phyloP scores from a whole-genome alignment of 164 flowering plant genomes.

The Macadamia tetraphylla region DNA sequence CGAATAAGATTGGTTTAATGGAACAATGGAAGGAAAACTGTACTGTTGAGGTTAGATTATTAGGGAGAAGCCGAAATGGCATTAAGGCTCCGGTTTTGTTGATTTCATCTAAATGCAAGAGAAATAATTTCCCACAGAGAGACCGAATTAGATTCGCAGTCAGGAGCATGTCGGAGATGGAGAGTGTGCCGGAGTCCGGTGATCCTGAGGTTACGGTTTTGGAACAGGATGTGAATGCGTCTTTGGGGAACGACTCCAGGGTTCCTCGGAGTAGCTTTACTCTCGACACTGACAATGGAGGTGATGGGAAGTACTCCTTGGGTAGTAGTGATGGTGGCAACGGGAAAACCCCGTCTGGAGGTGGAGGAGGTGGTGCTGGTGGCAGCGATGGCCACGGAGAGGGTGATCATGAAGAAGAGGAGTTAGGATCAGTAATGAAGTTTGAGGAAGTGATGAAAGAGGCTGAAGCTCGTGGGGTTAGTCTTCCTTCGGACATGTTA shows the following conservation, averaged over 20 bases:
- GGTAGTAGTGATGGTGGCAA: slow-evolving; percentile 45
- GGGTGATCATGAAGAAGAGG: slow-evolving; percentile 49
- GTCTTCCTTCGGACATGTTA: slow-evolving; percentile 66
- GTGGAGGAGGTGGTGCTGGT: slow-evolving; percentile 23
- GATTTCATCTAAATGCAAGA: neutral
- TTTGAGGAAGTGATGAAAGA: slow-evolving; percentile 62
- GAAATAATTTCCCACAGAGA: neutral
- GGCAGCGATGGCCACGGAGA: slow-evolving; percentile 41
- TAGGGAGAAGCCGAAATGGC: neutral
- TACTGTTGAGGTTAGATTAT: slow-evolving; percentile 6
- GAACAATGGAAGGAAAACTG: slow-evolving; percentile 1
- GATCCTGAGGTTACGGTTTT: slow-evolving; percentile 2
- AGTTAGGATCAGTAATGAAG: slow-evolving; percentile 65
- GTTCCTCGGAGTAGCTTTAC: slow-evolving; percentile 1
- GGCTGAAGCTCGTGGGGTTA: slow-evolving; percentile 44
- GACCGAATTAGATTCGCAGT: slow-evolving; percentile 4
- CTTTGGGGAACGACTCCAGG: neutral
- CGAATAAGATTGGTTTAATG: slow-evolving; percentile 5
- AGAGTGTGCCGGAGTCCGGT: slow-evolving; percentile 4
- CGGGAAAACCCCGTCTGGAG: slow-evolving; percentile 31
- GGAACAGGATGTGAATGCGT: slow-evolving; percentile 3
- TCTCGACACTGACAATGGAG: slow-evolving; percentile 15
- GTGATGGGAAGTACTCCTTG: slow-evolving; percentile 13
- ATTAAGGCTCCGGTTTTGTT: neutral
- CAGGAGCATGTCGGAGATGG: slow-evolving; percentile 10